A percentile compares a stretch with the other conserved stretches of the same genome.
Evolutionary conservation across 768 basidiomycete genomes (phyloP).

Genomic region (Neoboletus brunneissimus): DNA sequence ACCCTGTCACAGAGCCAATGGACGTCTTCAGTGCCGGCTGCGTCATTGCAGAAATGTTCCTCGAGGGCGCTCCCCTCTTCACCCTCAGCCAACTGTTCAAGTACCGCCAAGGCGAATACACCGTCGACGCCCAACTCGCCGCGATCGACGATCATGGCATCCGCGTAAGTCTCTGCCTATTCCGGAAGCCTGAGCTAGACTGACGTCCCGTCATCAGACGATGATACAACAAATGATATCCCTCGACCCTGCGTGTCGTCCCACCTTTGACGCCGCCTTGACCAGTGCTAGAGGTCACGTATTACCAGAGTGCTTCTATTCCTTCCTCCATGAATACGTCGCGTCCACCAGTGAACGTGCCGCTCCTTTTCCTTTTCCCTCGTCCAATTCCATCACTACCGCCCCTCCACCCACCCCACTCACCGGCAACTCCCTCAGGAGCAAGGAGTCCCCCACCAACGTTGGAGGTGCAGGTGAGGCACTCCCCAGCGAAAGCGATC

Average conservation of each 20-base stretch:
- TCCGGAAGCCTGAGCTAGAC: neutral
- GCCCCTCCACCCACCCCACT: conserved; percentile 31
- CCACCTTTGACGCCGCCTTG: conserved; percentile 78
- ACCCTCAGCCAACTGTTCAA: conserved; percentile 94
- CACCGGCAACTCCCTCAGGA: conserved; percentile 26
- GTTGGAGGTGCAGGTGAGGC: conserved; percentile 31
- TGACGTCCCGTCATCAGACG: conserved; percentile 46
- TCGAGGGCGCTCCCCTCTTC: conserved; percentile 92
- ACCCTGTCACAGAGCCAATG: conserved; percentile 93
- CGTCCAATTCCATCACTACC: conserved; percentile 23
- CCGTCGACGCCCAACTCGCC: conserved; percentile 66
- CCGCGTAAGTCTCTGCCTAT: conserved; percentile 51
- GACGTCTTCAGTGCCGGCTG: conserved; percentile 96
- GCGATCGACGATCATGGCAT: conserved; percentile 80
- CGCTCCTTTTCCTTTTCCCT: conserved; percentile 42
- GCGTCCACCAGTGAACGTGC: conserved; percentile 73
- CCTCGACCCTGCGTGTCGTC: conserved; percentile 71
- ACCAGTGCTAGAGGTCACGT: conserved; percentile 72
- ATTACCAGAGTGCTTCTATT: conserved; percentile 92
- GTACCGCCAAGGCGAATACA: conserved; percentile 83
- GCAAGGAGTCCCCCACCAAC: conserved; percentile 12
- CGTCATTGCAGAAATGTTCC: conserved; percentile 92
- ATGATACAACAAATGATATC: conserved; percentile 90
- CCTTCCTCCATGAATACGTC: conserved; percentile 89
- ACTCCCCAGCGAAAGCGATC: conserved; percentile 81